phyloP scores from a whole-genome alignment of 208 protist genomes.

The Trypanosoma congolense region DNA sequence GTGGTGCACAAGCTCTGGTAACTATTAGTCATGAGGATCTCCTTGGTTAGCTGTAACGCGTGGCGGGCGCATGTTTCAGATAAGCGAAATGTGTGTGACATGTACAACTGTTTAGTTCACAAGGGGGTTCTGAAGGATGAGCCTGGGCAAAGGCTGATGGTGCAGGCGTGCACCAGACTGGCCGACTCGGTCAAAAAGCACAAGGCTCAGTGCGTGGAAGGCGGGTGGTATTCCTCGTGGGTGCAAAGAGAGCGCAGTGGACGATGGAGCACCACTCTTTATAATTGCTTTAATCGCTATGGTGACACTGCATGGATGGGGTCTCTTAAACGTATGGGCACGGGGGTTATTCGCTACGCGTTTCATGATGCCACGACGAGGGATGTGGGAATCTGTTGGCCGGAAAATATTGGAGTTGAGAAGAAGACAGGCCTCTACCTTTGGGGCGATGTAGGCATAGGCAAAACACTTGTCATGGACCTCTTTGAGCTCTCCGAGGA shows the following conservation, averaged over 20 bases:
- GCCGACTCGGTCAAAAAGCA: conserved; percentile 29
- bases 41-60: conserved; percentile 17
- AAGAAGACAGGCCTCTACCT: conserved; percentile 86
- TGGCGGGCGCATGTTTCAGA: conserved; percentile 52
- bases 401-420: conserved; percentile 51
- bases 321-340: not conserved
- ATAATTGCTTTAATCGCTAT: too few relatives aligned
- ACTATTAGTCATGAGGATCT: conserved; percentile 16
- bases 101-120: conserved; percentile 63
- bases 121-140: conserved; percentile 58
- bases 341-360: not conserved
- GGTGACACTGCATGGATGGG: not conserved
- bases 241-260: not conserved
- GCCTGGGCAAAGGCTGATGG: conserved; percentile 47
- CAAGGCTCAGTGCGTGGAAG: not conserved
- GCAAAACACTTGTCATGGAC: conserved; percentile 93
- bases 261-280: not conserved
- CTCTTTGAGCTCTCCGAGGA: conserved; percentile 83
- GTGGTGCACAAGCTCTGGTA: conserved; percentile 4
- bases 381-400: conserved; percentile 30
- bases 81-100: conserved; percentile 46
- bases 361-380: conserved; percentile 23
- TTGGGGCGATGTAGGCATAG: conserved; percentile 91
- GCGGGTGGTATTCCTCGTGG: not conserved
- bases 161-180: conserved; percentile 61